Base-by-base conservation (phyloP, 805 yeast species). In the Yamadazyma insecticola region DNA sequence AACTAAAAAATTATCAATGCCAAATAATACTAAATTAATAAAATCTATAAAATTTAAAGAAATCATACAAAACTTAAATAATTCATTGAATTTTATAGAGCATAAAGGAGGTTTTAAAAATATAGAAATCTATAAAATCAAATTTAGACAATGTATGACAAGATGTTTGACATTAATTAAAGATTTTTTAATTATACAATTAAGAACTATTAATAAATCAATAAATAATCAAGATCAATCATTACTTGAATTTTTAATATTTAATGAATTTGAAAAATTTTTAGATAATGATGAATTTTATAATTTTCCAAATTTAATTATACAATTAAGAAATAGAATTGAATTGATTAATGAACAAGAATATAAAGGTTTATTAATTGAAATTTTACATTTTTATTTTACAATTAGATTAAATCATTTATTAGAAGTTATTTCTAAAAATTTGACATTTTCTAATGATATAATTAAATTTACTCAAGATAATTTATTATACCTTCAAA, bases 101-200 rank as follows among this genome's bases (percentile, higher is more conserved):
- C 17, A 33, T 4, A 63, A 67, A 6, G 56, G 60, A 3, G 78
- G 78, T 35, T 81, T 82, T 47, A 78, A 74, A 48, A 95, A 88
- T 32, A 63, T 74, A 8, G 90, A 78, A 16, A 49, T 75, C 2
- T 87, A 84, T 51, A 71, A 70, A 28, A 74, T 78, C 40, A 72
- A 89, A 36, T 86, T 85, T 58, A 75, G 83, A 39, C 94, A 85
- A 45, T 85, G 96, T 47, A 67, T 87, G 70, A 78, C 89, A 1
- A 70, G 96, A 36, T 80, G 94, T 1, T 66, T 87, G 28, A 77
- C 92, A 0, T 62, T 90, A 37, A 74, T 87, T 11, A 72, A 81
- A 40, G 84, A 80, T 46, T 86, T 79, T 49, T 56, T 84, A 33
- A 65, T 64, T 7, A 53, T 53, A n/a, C 67, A 65, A 20, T 50